Base-by-base conservation (phyloP, 2,329 filamentous ascomycete species). In the Knufia petricola region DNA sequence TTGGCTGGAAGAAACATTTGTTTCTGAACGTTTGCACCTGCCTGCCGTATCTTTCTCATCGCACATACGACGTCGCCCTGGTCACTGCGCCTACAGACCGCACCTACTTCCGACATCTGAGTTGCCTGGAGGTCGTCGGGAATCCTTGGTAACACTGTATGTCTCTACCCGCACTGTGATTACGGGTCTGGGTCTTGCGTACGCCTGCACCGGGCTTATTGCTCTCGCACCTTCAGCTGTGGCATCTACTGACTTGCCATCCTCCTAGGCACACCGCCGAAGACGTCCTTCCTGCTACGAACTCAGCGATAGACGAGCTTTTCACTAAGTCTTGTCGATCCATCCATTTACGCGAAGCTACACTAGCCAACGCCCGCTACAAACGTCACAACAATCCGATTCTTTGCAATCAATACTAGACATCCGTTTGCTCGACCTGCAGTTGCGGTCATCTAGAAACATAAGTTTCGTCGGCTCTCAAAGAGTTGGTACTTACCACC, bases 291-390 rank as follows among this genome's bases (percentile, higher is more conserved):
- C 19, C 28, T 23, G 4, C 28, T 26, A 12, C 20, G 3, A 19
- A 13, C 28, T 23, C 19, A 23, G 19, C 28, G 12, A 15, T 17
- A 15, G 58, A 68, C 69, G 69, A 72, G 68, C 69, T 71, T 72
- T 72, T 72, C 66, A 70, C 68, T 71, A 72, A 71, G 69, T 68
- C 64, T 72, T 68, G 69, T 71, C 69, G 62, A 17, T 21, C 10
- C 24, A 19, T 19, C n/a, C 19, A 6, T 8, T 46, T 46, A 10
- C 17, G 15, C 37, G 19, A 30, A 21, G 20, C 15, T 30, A 6
- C 6, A 17, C 21, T 21, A 24, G 9, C 31, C 32, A 37, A 21
- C 34, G 34, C 32, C 34, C n/a, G 17, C 21, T 15, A 38, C 32
- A 21, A 47, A 21, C 44, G 12, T 21, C 13, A 38, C 32, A 30